A percentile compares a stretch with the other conserved stretches of the same genome.
Conservation (phyloP, 139 green algal species). For the Chlamydomonas eustigma region DNA sequence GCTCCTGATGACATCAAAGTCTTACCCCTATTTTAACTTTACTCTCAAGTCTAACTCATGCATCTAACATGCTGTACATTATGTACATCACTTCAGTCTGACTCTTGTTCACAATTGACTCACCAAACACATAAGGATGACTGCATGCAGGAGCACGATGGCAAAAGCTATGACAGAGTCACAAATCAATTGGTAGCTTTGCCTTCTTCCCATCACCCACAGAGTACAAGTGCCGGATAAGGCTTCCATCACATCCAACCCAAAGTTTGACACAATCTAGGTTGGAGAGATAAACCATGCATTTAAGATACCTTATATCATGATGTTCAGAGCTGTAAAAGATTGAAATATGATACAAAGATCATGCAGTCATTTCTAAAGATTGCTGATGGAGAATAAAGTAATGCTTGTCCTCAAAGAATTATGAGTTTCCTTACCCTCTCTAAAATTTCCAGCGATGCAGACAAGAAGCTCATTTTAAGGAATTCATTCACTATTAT, state of each 20-base stretch:
- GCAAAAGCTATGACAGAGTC: slow-evolving; percentile 51
- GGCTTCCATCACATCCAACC: slow-evolving; percentile 74
- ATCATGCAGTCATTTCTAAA: background rate
- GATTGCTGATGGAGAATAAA: too few relatives aligned
- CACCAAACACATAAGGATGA: slow-evolving; percentile 67
- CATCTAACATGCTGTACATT: background rate
- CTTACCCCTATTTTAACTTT: too few relatives aligned
- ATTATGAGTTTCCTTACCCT: slow-evolving; percentile 46
- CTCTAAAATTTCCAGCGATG: slow-evolving; percentile 80
- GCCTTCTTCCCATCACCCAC: slow-evolving; percentile 11
- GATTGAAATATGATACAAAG: too few relatives aligned
- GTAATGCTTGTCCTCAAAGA: background rate
- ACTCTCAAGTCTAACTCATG: background rate
- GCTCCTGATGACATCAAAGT: too few relatives aligned
- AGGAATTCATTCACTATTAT: slow-evolving; percentile 70
- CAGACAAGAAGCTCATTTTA: slow-evolving; percentile 83
- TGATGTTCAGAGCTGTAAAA: too few relatives aligned
- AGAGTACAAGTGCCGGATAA: slow-evolving; percentile 70
- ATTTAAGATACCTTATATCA: background rate
- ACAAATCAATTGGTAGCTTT: slow-evolving; percentile 33
- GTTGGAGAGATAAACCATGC: background rate
- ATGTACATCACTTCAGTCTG: background rate
- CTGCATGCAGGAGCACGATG: slow-evolving; percentile 51
- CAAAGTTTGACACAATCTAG: slow-evolving; percentile 83
- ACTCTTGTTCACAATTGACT: background rate